These are phyloP conservation scores for Aplosporella prunicola DNA, from an alignment of 2,329 filamentous ascomycete species.

Conservation along the genomic window DNA sequence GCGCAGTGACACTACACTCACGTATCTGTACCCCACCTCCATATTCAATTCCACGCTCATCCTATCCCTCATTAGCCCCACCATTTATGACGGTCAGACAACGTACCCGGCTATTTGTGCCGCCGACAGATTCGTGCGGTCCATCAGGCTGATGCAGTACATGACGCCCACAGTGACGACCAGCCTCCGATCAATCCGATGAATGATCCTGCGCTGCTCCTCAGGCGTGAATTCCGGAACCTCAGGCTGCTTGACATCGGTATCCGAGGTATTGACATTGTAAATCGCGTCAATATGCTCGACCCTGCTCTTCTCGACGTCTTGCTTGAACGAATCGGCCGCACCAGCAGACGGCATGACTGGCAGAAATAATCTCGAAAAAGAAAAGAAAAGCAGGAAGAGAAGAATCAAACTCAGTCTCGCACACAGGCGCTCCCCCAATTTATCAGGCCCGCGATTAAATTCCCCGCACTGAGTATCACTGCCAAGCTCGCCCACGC, in stretches of 20 bases:
- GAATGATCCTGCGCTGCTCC: slow-evolving; percentile 60
- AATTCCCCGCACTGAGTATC: too few relatives aligned
- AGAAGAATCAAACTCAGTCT: too few relatives aligned
- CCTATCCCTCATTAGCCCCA: slow-evolving; percentile 20
- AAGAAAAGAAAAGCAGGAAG: too few relatives aligned
- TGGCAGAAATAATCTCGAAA: too few relatives aligned
- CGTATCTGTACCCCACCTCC: slow-evolving; percentile 21
- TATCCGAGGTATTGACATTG: slow-evolving; percentile 4
- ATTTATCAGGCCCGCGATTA: too few relatives aligned
- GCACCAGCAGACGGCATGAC: too few relatives aligned
- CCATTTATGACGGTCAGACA: neutral
- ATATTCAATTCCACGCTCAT: slow-evolving; percentile 32
- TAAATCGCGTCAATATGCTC: slow-evolving; percentile 9
- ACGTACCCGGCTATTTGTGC: slow-evolving; percentile 59
- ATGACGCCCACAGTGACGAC: slow-evolving; percentile 44
- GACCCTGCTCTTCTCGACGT: slow-evolving; percentile 5
- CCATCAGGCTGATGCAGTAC: slow-evolving; percentile 70
- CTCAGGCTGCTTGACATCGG: slow-evolving; percentile 1
- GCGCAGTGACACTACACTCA: neutral
- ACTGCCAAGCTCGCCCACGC: too few relatives aligned
- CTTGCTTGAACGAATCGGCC: too few relatives aligned
- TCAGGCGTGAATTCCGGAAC: slow-evolving; percentile 41
- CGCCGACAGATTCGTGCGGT: slow-evolving; percentile 65
- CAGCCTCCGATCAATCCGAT: slow-evolving; percentile 54
- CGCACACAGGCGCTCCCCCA: too few relatives aligned